Evolutionary conservation across 306 rosid genomes (phyloP), one percentile per base, ranked within the genome.

Genomic region (Vicia villosa): DNA sequence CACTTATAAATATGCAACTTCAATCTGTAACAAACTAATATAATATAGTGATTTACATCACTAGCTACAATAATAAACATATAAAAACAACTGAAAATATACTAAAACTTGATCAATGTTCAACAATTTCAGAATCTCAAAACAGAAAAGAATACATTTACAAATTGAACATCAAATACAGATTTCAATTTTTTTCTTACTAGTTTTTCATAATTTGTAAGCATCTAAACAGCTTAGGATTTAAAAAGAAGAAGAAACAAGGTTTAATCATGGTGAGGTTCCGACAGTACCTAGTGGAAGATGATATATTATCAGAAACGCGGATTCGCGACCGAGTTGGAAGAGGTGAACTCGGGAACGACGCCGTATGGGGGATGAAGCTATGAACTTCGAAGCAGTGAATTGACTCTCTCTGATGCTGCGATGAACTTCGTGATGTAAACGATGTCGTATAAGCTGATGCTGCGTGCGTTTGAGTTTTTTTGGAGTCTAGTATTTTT

Each of bases 261-360:
- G 17, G 17, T 4, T 54, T 11, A 16, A 43, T 54, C 15, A 32
- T 5, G 37, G 1, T 3, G 54, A 61, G 38, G 9, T 57, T 66
- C 30, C 16, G 41, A 56, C 1, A 5, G n/a, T 30, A 74, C 97
- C 88, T 86, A 77, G 66, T 76, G 78, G 83, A 82, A 88, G 70
- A 78, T 86, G 74, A 82, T 63, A 70, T 80, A 13, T 78, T 83
- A 84, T 11, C 70, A 5, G 24, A 5, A 17, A 45, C 14, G 32
- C 56, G 16, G 38, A 40, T 63, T 24, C 16, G 11, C 30, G n/a
- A 72, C 30, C 3, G 24, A 43, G 43, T 46, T 10, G 58, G 70
- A 38, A 24, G 10, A 5, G 22, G 32, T 20, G 38, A 62, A 20
- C 54, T 51, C 22, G 9, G 17, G 8, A 64, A 52, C 72, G 66